phyloP scores from a whole-genome alignment of 768 basidiomycete species.

The Tephrocybe sp. region DNA sequence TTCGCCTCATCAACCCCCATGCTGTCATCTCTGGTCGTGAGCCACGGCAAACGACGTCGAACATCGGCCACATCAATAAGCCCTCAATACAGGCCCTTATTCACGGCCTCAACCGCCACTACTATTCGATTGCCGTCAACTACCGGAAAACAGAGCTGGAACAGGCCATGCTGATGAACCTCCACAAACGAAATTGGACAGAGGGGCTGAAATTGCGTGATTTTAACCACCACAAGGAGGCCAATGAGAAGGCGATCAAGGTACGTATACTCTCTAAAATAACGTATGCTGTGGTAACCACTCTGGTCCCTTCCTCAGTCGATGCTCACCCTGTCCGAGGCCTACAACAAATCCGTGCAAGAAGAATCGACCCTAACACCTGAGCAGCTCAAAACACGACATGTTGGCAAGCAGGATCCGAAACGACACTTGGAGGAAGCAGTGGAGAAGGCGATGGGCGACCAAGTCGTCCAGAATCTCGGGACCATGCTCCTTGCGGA shows the following conservation, averaged over 20 bases:
- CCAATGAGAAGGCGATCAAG: conserved; percentile 94
- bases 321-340: conserved; percentile 90
- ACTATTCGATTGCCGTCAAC: conserved; percentile 97
- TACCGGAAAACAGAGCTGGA: conserved; percentile 98
- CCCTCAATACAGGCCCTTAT: conserved; percentile 99
- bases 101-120: conserved; percentile 96
- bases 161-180: conserved; percentile 97
- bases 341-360: conserved; percentile 97
- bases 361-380: conserved; percentile 94
- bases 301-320: conserved; percentile 47
- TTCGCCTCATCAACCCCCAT: conserved; percentile 93
- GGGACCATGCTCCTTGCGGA: conserved; percentile 95
- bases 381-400: conserved; percentile 94
- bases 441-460: conserved; percentile 97
- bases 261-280: conserved; percentile 40
- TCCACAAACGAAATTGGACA: conserved; percentile 99
- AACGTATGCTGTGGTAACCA: conserved; percentile 8
- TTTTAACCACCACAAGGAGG: conserved; percentile 84
- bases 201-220: conserved; percentile 92
- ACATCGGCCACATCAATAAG: conserved; percentile 98
- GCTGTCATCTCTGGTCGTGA: conserved; percentile 90
- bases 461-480: conserved; percentile 94
- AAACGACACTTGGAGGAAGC: conserved; percentile 97
- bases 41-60: conserved; percentile 95
- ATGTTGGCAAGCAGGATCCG: conserved; percentile 97